These are phyloP conservation scores for Sporisorium sorghi DNA, from an alignment of 1,284 basidiomycete species.

Conservation along the genomic window DNA sequence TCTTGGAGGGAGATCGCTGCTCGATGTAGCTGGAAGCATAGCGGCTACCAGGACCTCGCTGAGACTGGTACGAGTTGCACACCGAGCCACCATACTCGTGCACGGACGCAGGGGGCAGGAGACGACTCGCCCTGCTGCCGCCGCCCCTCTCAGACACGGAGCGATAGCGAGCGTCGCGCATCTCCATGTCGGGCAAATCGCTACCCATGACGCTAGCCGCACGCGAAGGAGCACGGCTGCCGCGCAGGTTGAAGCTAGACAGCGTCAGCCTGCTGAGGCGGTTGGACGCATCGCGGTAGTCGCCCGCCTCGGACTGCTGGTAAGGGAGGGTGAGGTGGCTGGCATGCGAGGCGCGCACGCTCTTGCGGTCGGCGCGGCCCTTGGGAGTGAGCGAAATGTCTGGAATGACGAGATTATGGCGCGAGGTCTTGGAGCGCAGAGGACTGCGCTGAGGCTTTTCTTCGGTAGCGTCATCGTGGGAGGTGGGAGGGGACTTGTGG, in stretches of 20 bases:
- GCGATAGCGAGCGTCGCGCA: slow-evolving; percentile 27
- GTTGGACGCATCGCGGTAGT: slow-evolving; percentile 33
- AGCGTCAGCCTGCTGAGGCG: slow-evolving; percentile 43
- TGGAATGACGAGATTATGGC: slow-evolving; percentile 22
- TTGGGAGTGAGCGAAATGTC: slow-evolving; percentile 28
- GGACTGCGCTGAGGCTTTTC: slow-evolving; percentile 16
- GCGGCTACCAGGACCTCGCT: slow-evolving; percentile 17
- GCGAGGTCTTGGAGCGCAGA: slow-evolving; percentile 10
- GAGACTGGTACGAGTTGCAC: slow-evolving; percentile 18
- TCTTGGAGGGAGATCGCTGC: slow-evolving; percentile 23
- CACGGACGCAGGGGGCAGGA: slow-evolving; percentile 26
- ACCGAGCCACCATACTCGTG: slow-evolving; percentile 28
- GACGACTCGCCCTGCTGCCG: slow-evolving; percentile 28
- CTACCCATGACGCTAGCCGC: slow-evolving; percentile 28
- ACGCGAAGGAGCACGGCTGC: slow-evolving; percentile 27
- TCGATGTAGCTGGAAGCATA: slow-evolving; percentile 36
- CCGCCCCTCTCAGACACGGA: slow-evolving; percentile 33
- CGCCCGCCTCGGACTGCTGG: slow-evolving; percentile 38
- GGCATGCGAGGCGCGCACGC: slow-evolving; percentile 27
- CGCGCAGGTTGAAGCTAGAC: slow-evolving; percentile 12
- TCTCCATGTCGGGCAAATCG: slow-evolving; percentile 24
- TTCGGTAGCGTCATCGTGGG: slow-evolving; percentile 32
- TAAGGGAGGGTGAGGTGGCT: slow-evolving; percentile 49
- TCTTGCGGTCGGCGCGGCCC: slow-evolving; percentile 12
- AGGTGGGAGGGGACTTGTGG: slow-evolving; percentile 46